These are phyloP conservation scores for Ophiostoma populinum DNA, from an alignment of 2,329 filamentous ascomycete genomes.

Conservation along the genomic window DNA sequence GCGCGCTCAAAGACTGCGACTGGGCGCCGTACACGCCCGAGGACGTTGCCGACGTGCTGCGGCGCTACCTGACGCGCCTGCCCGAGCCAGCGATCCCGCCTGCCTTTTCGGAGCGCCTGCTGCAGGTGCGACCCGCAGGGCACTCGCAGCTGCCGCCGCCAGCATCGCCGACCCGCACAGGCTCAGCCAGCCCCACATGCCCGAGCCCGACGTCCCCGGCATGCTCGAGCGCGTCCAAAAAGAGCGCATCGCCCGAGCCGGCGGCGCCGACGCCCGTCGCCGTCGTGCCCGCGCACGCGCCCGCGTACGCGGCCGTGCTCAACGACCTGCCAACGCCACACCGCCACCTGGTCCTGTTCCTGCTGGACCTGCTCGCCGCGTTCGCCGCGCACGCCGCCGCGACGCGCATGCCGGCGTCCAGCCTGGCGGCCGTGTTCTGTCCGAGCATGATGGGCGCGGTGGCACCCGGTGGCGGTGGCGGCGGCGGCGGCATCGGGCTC, in stretches of 20 bases:
- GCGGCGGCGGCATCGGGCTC: too few species aligned
- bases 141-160: too few species aligned
- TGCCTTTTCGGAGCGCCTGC: background rate
- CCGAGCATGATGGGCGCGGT: background rate
- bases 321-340: background rate
- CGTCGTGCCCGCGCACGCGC: background rate
- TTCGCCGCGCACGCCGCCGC: background rate
- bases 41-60: conserved; percentile 1
- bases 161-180: too few species aligned
- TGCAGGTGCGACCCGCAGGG: background rate
- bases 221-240: too few species aligned
- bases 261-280: background rate
- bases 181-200: too few species aligned
- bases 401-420: conserved; percentile 1
- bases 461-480: too few species aligned
- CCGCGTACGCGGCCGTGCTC: background rate
- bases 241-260: too few species aligned
- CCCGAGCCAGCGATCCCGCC: background rate
- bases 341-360: conserved; percentile 2
- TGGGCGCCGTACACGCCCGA: background rate
- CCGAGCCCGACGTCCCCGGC: too few species aligned
- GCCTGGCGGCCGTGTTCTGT: conserved; percentile 1
- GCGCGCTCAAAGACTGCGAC: background rate
- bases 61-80: background rate
- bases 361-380: background rate